Evolutionary conservation across 129 eudicot species (phyloP).

Genomic region (Centaurea solstitialis): DNA sequence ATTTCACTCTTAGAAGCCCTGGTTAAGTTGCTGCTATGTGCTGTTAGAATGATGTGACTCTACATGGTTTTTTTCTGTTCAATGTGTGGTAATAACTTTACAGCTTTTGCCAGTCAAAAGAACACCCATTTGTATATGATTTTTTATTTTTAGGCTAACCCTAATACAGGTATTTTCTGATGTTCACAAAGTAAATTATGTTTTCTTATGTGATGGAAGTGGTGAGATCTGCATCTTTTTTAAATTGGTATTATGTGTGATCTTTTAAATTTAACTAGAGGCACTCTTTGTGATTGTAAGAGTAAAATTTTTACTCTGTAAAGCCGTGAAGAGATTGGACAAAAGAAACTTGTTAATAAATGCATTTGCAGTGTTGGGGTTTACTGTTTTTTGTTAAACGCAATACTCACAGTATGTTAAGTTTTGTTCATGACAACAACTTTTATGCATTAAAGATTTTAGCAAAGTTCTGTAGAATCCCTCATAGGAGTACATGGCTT

Average conservation of each 20-base stretch:
- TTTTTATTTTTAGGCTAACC: background rate
- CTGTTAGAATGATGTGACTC: background rate
- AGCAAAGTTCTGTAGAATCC: background rate
- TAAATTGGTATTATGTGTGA: background rate
- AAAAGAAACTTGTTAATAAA: background rate
- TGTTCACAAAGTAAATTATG: background rate
- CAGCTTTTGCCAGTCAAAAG: background rate
- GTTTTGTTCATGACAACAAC: background rate
- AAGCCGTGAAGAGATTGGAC: background rate
- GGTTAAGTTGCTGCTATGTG: background rate
- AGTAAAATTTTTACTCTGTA: background rate
- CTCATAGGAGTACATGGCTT: background rate
- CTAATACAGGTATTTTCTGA: background rate
- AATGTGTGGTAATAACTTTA: background rate
- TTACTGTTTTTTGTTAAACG: background rate
- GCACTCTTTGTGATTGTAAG: background rate
- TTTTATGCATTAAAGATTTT: background rate
- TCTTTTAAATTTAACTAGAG: background rate
- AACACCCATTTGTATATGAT: background rate
- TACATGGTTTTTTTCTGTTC: background rate
- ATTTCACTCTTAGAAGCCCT: background rate
- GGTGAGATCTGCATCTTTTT: background rate
- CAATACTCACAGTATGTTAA: background rate
- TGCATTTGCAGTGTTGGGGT: slow-evolving; percentile 6
- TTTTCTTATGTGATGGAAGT: slow-evolving; percentile 3